These are phyloP conservation scores for Chalara sp. DNA, from an alignment of 2,329 filamentous ascomycete species.

Conservation along the genomic window DNA sequence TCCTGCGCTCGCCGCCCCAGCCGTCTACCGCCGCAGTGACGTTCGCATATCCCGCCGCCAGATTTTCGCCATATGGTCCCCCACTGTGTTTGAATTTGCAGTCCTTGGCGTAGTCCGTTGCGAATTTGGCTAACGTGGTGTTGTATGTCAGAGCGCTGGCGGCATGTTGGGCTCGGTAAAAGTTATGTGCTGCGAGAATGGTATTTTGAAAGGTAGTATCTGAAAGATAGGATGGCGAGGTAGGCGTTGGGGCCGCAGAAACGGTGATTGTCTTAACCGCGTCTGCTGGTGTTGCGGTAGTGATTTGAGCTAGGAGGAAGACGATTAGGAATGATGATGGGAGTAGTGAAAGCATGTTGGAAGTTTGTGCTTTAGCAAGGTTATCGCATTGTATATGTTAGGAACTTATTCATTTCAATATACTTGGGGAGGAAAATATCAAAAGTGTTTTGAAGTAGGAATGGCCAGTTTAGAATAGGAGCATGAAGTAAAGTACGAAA, in stretches of 20 bases:
- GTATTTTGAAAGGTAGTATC: slow-evolving; percentile 36
- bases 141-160: slow-evolving; percentile 59
- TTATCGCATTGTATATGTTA: too few relatives aligned
- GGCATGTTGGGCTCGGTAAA: slow-evolving; percentile 57
- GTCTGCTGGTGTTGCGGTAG: too few relatives aligned
- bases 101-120: slow-evolving; percentile 38
- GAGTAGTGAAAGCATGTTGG: too few relatives aligned
- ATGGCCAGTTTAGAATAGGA: too few relatives aligned
- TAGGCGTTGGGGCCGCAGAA: slow-evolving; percentile 4
- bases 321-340: too few relatives aligned
- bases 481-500: too few relatives aligned
- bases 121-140: slow-evolving; percentile 49
- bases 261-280: slow-evolving; percentile 1
- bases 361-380: too few relatives aligned
- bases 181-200: slow-evolving; percentile 61
- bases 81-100: slow-evolving; percentile 48
- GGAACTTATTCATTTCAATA: too few relatives aligned
- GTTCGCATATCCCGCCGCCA: slow-evolving; percentile 60
- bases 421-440: too few relatives aligned
- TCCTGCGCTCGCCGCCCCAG: slow-evolving; percentile 55
- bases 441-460: too few relatives aligned
- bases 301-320: too few relatives aligned
- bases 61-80: slow-evolving; percentile 63
- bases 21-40: slow-evolving; percentile 51
- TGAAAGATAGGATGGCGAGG: slow-evolving; percentile 34